Conservation (phyloP, 345 rosid species). For the Limnanthes douglasii region DNA sequence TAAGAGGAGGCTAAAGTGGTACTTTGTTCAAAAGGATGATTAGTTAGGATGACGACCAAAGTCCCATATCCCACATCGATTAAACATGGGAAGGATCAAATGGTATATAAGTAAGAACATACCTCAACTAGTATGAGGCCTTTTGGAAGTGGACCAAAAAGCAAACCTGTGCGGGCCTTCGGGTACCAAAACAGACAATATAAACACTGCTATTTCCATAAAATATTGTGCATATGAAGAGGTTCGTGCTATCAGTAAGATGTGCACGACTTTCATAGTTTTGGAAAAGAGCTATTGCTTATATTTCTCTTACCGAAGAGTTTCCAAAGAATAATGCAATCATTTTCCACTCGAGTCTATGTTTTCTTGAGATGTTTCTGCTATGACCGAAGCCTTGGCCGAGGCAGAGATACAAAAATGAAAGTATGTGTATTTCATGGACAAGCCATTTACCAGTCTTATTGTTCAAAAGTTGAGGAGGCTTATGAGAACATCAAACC, state of each 20-base stretch:
- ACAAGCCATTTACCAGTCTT: conserved; percentile 84
- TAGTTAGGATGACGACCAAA: no score
- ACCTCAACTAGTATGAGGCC: no score
- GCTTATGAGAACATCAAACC: conserved; percentile 48
- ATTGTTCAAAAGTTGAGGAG: conserved; percentile 60
- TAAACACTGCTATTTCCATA: conserved; percentile 62
- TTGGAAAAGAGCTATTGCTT: conserved; percentile 70
- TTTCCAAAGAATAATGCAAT: conserved; percentile 73
- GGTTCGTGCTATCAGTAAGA: conserved; percentile 83
- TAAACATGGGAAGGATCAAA: no score
- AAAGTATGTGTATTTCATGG: conserved; percentile 83
- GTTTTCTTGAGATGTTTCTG: conserved; percentile 72
- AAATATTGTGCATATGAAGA: conserved; percentile 86
- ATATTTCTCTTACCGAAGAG: conserved; percentile 57
- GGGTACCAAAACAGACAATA: no score
- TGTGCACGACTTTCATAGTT: conserved; percentile 69
- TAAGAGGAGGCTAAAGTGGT: no score
- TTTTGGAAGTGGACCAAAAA: no score
- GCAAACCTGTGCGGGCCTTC: no score
- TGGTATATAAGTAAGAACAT: no score
- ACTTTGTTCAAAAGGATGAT: no score
- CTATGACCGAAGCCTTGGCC: conserved; percentile 68
- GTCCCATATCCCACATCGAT: no score
- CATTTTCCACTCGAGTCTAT: conserved; percentile 66
- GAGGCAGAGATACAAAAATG: conserved; percentile 57